Evolutionary conservation across 176 grass and related monocot genomes (phyloP).

Genomic region (Chrysopogon serrulatus): DNA sequence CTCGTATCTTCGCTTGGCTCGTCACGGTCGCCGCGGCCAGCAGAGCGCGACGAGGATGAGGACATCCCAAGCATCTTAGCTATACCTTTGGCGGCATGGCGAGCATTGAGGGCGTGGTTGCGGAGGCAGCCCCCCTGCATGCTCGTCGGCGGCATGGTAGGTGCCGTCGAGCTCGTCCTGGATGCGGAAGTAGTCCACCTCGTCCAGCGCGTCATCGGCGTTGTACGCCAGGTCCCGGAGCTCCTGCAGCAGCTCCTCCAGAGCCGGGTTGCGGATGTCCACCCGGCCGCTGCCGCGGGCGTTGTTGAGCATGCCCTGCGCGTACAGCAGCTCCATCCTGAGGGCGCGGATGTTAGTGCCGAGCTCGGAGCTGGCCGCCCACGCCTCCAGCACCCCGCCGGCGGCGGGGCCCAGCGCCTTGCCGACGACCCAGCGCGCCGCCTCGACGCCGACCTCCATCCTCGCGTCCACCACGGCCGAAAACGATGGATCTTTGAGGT

Average conservation of each 20-base stretch:
- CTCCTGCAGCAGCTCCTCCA: not conserved
- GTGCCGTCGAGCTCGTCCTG: too few relatives aligned
- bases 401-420: not conserved
- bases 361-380: not conserved
- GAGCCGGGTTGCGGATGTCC: not conserved
- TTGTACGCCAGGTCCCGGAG: not conserved
- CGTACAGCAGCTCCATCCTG: conserved; percentile 4
- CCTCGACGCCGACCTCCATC: not conserved
- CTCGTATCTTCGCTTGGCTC: too few relatives aligned
- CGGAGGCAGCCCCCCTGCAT: too few relatives aligned
- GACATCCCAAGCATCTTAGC: too few relatives aligned
- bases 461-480: not conserved
- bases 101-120: too few relatives aligned
- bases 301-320: not conserved
- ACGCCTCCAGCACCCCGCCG: not conserved
- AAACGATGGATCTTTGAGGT: too few relatives aligned
- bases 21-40: too few relatives aligned
- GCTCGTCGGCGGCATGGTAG: too few relatives aligned
- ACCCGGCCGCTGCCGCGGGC: rapidly evolving
- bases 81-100: too few relatives aligned
- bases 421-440: not conserved
- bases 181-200: too few relatives aligned
- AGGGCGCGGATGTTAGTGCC: not conserved
- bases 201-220: too few relatives aligned
- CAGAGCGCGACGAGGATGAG: too few relatives aligned